Percentiles rank a stretch among this genome's conserved stretches.
Evolutionary conservation across 257 asterid genomes (phyloP).

Genomic region (Nicotiana noctiflora): DNA sequence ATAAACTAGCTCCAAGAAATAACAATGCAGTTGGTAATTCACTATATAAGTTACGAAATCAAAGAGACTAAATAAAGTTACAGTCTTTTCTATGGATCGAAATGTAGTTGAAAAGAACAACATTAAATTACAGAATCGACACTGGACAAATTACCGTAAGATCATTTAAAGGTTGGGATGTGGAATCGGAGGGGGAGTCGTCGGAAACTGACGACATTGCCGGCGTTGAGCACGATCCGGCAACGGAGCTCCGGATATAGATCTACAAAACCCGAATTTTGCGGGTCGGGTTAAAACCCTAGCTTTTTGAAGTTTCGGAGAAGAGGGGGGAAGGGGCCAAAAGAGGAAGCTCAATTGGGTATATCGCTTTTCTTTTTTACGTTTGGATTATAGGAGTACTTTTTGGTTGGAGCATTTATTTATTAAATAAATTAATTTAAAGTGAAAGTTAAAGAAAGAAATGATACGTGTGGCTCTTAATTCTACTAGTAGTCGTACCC

Average conservation of each 20-base stretch:
- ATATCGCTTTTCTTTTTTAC: too few species aligned
- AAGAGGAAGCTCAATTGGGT: too few species aligned
- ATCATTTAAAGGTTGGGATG: slow-evolving; percentile 28
- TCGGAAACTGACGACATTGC: slow-evolving; percentile 62
- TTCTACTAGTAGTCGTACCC: too few species aligned
- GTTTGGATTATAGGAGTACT: too few species aligned
- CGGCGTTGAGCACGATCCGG: slow-evolving; percentile 56
- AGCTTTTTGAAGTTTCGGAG: slow-evolving; percentile 15
- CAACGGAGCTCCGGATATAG: slow-evolving; percentile 41
- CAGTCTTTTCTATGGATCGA: background rate
- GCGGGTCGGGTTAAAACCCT: slow-evolving; percentile 51
- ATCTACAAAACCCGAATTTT: slow-evolving; percentile 29
- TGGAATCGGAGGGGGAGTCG: slow-evolving; percentile 36
- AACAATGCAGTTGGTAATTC: background rate
- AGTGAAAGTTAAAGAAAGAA: too few species aligned
- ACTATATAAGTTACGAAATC: background rate
- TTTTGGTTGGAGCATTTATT: too few species aligned
- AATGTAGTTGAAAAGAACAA: background rate
- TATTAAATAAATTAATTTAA: too few species aligned
- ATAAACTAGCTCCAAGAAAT: background rate
- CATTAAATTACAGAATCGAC: background rate
- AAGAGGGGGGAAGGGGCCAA: too few species aligned
- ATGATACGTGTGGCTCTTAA: too few species aligned
- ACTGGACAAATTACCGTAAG: slow-evolving; percentile 28
- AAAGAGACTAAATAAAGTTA: background rate